phyloP scores from a whole-genome alignment of 768 basidiomycete genomes.

The Tephrocybe rancida region DNA sequence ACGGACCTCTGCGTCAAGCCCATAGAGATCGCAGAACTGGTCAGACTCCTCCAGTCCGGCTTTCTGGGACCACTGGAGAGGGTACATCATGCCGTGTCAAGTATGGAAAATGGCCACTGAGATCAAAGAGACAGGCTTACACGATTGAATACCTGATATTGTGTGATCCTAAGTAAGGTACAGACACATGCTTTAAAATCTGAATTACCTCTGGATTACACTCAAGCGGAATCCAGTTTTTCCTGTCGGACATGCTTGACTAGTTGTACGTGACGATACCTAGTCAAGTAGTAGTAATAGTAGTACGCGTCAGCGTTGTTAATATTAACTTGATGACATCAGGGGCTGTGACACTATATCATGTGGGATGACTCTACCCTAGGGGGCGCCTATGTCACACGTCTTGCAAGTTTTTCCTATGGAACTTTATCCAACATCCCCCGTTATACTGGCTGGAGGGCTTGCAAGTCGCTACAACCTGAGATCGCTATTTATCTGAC shows the following conservation, averaged over 20 bases:
- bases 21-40: constrained; percentile 4
- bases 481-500: not conserved
- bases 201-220: constrained; percentile 2
- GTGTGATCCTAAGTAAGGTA: not conserved
- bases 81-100: not conserved
- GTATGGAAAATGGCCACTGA: not conserved
- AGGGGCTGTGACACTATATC: no score
- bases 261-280: no score
- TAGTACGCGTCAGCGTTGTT: no score
- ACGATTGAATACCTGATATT: constrained; percentile 5
- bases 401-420: not conserved
- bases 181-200: not conserved
- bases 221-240: constrained; percentile 2
- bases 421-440: constrained; percentile 13
- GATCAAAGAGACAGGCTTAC: not conserved
- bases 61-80: not conserved
- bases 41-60: not conserved
- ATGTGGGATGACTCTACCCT: no score
- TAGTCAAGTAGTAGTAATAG: not conserved
- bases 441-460: constrained; percentile 45
- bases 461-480: constrained; percentile 35
- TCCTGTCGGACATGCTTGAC: not conserved
- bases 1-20: constrained; percentile 6
- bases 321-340: no score
- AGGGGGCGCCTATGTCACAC: no score